Conservation (phyloP, 495 filamentous ascomycete species). For the Haplographium delicatum region DNA sequence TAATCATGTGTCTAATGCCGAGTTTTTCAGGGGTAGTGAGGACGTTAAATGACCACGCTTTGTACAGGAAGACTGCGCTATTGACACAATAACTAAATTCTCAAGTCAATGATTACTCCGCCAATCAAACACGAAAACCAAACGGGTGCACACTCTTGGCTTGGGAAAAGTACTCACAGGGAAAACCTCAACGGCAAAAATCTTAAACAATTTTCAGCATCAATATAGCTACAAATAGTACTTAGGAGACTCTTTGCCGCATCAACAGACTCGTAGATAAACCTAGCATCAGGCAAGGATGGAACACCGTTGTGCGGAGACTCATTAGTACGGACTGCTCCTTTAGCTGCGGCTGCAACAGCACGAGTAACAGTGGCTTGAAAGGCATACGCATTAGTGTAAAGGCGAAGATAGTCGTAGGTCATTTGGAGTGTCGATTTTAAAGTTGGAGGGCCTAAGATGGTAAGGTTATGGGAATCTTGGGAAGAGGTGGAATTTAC, state of each 20-base stretch:
- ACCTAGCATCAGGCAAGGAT: conserved; percentile 52
- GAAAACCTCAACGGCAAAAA: conserved; percentile 55
- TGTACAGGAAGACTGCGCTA: conserved; percentile 20
- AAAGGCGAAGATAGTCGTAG: conserved; percentile 58
- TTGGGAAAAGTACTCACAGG: conserved; percentile 34
- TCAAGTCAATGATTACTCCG: neutral
- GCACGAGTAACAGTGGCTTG: conserved; percentile 58
- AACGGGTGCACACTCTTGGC: neutral
- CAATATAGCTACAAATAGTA: conserved; percentile 46
- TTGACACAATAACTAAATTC: conserved; percentile 16
- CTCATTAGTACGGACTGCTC: conserved; percentile 27
- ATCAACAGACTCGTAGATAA: conserved; percentile 55
- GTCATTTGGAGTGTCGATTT: conserved; percentile 52
- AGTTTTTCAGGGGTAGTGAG: conserved; percentile 18
- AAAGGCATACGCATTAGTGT: conserved; percentile 61
- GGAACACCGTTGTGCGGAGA: conserved; percentile 46
- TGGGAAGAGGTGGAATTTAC: conserved; percentile 29
- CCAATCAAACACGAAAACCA: neutral
- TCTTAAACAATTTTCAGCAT: conserved; percentile 48
- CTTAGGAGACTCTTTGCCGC: conserved; percentile 51
- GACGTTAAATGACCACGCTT: conserved; percentile 14
- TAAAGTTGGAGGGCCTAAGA: conserved; percentile 47
- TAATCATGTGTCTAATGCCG: conserved; percentile 20
- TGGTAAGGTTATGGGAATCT: conserved; percentile 12
- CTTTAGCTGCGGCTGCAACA: conserved; percentile 37